These are phyloP conservation scores for Cladorrhinum sp. DNA, from an alignment of 2,329 filamentous ascomycete species.

Conservation along the genomic window DNA sequence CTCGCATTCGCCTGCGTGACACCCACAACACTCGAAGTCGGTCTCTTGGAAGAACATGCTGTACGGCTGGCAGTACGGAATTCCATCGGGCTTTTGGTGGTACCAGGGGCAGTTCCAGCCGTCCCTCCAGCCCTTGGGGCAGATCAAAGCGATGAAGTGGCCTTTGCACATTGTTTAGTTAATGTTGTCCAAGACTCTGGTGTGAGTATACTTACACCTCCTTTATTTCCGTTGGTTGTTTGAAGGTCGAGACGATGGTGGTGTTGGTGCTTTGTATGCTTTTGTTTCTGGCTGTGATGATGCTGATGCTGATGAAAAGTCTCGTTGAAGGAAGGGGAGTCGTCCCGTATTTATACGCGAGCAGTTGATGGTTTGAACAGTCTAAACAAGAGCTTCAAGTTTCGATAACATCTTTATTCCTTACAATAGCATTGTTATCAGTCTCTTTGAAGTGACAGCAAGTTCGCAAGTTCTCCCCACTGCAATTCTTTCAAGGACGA, in stretches of 20 bases:
- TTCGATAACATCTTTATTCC: background rate
- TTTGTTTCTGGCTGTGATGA: background rate
- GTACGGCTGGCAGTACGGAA: background rate
- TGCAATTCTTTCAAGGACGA: too few species aligned
- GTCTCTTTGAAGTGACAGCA: too few species aligned
- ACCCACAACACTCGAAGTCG: background rate
- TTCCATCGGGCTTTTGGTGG: background rate
- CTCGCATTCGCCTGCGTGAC: background rate
- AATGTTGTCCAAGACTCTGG: too few species aligned
- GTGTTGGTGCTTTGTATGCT: background rate
- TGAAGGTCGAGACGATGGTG: too few species aligned
- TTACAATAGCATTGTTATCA: background rate
- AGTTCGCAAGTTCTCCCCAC: too few species aligned
- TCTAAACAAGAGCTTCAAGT: background rate
- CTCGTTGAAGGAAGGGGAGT: background rate
- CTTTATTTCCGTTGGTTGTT: too few species aligned
- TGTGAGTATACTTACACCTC: too few species aligned
- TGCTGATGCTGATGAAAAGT: background rate
- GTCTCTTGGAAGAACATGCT: background rate
- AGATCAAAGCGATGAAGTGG: background rate
- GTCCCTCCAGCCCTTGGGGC: background rate
- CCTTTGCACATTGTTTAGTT: background rate
- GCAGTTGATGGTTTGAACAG: background rate
- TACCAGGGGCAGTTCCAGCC: background rate
- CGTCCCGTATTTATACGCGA: background rate